Conservation (phyloP, 176 grass and related monocot genomes). For the Lolium multiflorum region DNA sequence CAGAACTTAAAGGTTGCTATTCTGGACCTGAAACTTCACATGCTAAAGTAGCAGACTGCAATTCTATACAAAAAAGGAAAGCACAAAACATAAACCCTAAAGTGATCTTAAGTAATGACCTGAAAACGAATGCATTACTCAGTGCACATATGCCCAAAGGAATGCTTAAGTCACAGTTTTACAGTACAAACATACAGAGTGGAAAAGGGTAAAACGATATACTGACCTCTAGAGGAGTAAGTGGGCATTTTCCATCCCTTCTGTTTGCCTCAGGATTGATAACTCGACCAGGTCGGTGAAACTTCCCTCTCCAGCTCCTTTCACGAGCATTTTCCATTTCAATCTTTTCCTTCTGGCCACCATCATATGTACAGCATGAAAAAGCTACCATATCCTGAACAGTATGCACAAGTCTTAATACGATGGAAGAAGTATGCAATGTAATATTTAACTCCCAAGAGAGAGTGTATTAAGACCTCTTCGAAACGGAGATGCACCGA, state of each 20-base stretch:
- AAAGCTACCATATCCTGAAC: slow-evolving; percentile 98
- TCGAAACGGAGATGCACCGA: slow-evolving; percentile 99
- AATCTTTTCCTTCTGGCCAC: slow-evolving; percentile 73
- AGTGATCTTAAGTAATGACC: background rate
- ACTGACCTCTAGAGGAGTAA: slow-evolving; percentile 90
- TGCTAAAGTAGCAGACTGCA: background rate
- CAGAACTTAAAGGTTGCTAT: background rate
- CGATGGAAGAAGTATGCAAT: slow-evolving; percentile 32
- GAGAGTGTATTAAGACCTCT: slow-evolving; percentile 60
- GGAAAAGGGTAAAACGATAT: slow-evolving; percentile 5
- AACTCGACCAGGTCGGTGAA: slow-evolving; percentile 74
- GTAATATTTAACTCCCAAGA: slow-evolving; percentile 16
- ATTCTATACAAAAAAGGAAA: slow-evolving; percentile 19
- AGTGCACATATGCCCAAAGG: slow-evolving; percentile 19
- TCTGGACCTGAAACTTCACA: slow-evolving; percentile 3
- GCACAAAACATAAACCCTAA: background rate
- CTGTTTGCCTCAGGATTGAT: slow-evolving; percentile 91
- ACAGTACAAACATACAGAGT: background rate
- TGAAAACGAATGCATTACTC: background rate
- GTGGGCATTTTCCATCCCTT: slow-evolving; percentile 86
- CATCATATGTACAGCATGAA: slow-evolving; percentile 98
- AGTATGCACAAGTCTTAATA: slow-evolving; percentile 42
- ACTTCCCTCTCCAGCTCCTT: slow-evolving; percentile 94
- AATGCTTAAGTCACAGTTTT: slow-evolving; percentile 1
- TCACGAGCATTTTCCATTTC: slow-evolving; percentile 95